phyloP scores from a whole-genome alignment of 1,284 basidiomycete species.

The Ustilago loliicola region DNA sequence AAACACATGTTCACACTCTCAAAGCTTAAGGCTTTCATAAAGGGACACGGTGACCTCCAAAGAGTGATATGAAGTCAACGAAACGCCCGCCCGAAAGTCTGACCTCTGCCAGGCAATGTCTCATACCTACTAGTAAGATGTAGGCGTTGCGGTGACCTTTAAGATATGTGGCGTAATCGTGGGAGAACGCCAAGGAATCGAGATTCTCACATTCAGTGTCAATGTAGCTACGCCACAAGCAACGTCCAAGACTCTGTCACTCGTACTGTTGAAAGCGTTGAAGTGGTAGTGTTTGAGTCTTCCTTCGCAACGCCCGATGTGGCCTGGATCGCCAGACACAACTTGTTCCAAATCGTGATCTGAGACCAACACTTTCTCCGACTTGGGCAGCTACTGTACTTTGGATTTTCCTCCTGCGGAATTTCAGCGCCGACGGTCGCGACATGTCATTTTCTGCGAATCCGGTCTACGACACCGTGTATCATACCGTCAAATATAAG shows the following conservation, averaged over 20 bases:
- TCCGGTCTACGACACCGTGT: background rate
- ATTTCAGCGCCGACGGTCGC: constrained; percentile 17
- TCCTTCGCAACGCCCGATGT: constrained; percentile 8
- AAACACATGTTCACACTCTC: background rate
- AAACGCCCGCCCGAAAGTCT: no score
- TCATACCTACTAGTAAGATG: no score
- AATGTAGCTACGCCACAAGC: background rate
- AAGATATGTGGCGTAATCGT: background rate
- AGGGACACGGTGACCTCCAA: background rate
- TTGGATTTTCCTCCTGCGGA: background rate
- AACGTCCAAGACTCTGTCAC: background rate
- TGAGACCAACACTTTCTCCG: constrained; percentile 18
- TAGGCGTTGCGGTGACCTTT: no score
- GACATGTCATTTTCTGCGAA: constrained; percentile 52
- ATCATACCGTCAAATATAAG: no score
- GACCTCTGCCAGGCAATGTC: no score
- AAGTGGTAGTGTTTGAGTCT: background rate
- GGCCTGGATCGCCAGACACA: constrained; percentile 1
- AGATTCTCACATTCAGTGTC: no score
- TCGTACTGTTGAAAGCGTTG: background rate
- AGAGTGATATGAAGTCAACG: background rate
- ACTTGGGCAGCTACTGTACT: no score
- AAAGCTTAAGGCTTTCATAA: background rate
- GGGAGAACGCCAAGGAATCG: background rate
- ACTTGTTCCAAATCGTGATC: background rate